Percentiles rank a stretch among this genome's conserved stretches.
phyloP scores from a whole-genome alignment of 495 filamentous ascomycete genomes.

The Aspergillus campestris region DNA sequence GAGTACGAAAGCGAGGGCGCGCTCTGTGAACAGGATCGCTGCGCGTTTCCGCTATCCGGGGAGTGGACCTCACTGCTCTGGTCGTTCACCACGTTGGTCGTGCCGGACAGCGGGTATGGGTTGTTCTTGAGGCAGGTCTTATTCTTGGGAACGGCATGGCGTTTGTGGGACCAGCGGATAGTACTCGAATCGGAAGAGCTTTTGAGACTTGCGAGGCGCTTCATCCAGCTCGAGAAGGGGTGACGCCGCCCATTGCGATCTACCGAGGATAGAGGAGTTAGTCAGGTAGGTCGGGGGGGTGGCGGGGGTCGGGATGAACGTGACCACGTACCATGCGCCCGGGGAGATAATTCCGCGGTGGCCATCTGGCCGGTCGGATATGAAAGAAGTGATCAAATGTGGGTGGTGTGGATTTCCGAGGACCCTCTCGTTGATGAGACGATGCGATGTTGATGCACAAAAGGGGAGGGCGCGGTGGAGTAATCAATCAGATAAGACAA shows the following conservation, averaged over 20 bases:
- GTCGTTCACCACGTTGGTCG: constrained; percentile 23
- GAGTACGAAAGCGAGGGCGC: constrained; percentile 50
- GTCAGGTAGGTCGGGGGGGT: constrained; percentile 2
- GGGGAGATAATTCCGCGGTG: constrained; percentile 55
- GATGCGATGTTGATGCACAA: no score
- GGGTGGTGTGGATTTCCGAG: no score
- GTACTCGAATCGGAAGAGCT: constrained; percentile 43
- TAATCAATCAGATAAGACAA: neutral
- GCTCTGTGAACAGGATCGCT: constrained; percentile 33
- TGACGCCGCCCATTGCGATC: constrained; percentile 65
- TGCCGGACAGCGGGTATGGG: constrained; percentile 68
- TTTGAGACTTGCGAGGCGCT: constrained; percentile 83
- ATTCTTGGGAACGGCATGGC: constrained; percentile 35
- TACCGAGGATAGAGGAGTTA: constrained; percentile 22
- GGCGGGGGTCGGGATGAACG: neutral
- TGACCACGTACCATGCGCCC: constrained; percentile 53
- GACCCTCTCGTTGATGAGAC: no score
- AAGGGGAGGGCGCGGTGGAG: neutral
- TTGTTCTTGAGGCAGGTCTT: constrained; percentile 69
- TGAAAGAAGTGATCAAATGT: neutral
- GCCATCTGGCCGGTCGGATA: constrained; percentile 43
- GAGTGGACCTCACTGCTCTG: constrained; percentile 42
- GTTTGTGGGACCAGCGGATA: constrained; percentile 43
- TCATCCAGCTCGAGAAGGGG: constrained; percentile 90
- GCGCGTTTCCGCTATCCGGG: constrained; percentile 25